Conservation (phyloP, 2,329 filamentous ascomycete species). For the Pezicula rhizophila region DNA sequence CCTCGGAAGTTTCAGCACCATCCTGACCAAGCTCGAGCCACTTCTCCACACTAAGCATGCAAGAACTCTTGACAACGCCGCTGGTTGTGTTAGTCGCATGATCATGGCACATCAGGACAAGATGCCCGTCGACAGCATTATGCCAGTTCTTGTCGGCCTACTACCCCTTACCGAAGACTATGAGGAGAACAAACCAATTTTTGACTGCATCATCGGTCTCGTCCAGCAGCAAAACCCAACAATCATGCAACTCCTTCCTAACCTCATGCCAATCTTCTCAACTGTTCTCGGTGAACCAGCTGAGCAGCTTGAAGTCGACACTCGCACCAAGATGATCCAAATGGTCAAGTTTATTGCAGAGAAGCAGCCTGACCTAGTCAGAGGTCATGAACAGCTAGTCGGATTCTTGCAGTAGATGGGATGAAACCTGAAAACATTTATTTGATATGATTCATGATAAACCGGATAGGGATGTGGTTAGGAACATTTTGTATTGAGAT, state of each 20-base stretch:
- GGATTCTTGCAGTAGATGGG: background rate
- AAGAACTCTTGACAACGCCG: slow-evolving; percentile 85
- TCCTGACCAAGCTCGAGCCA: slow-evolving; percentile 81
- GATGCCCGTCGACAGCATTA: slow-evolving; percentile 73
- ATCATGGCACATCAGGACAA: slow-evolving; percentile 82
- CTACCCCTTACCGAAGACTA: slow-evolving; percentile 89
- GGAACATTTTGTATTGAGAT: background rate
- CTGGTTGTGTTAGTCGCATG: slow-evolving; percentile 86
- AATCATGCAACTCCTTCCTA: slow-evolving; percentile 62
- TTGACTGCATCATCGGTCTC: slow-evolving; percentile 74
- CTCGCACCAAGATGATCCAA: slow-evolving; percentile 58
- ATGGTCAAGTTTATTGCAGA: slow-evolving; percentile 42
- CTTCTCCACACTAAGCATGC: slow-evolving; percentile 72
- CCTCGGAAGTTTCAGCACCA: slow-evolving; percentile 66
- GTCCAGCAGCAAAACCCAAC: slow-evolving; percentile 64
- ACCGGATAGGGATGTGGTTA: background rate
- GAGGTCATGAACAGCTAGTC: slow-evolving; percentile 19
- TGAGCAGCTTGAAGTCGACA: slow-evolving; percentile 70
- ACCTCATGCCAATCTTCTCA: slow-evolving; percentile 65
- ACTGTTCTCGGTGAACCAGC: slow-evolving; percentile 65
- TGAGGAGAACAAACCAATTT: slow-evolving; percentile 94
- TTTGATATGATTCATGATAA: slow-evolving; percentile 1
- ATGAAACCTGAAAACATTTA: background rate
- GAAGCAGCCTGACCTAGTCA: slow-evolving; percentile 22
- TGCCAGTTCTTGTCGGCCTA: slow-evolving; percentile 72